Conservation (phyloP, 2,329 filamentous ascomycete genomes). For the Metarhizium guizhouense region DNA sequence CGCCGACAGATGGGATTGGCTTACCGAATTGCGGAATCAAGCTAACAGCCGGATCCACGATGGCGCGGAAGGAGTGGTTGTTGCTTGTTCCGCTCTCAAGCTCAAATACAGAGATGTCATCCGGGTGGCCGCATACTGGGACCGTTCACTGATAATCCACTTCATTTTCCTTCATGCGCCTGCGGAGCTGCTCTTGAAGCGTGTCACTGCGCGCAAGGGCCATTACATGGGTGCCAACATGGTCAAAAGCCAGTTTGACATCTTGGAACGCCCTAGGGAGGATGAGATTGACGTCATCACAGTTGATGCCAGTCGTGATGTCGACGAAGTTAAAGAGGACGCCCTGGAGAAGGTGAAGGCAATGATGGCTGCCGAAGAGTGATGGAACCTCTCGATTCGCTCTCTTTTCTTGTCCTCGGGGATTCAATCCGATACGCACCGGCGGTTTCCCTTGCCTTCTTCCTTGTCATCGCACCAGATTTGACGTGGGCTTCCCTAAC, state of each 20-base stretch:
- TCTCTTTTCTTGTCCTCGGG: neutral
- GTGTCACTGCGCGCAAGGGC: slow-evolving; percentile 65
- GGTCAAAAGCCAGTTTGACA: slow-evolving; percentile 86
- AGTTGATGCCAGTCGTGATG: slow-evolving; percentile 55
- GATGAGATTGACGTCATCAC: slow-evolving; percentile 65
- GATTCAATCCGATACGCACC: neutral
- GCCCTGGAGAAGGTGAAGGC: slow-evolving; percentile 48
- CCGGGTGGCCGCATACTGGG: slow-evolving; percentile 68
- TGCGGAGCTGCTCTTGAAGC: slow-evolving; percentile 64
- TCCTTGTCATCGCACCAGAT: neutral
- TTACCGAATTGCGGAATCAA: slow-evolving; percentile 66
- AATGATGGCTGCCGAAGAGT: slow-evolving; percentile 31
- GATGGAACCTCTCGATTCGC: neutral
- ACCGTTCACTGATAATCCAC: slow-evolving; percentile 67
- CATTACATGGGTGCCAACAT: slow-evolving; percentile 97
- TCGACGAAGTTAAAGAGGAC: slow-evolving; percentile 51
- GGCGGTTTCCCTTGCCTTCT: neutral
- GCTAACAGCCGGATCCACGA: slow-evolving; percentile 45
- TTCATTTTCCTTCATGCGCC: slow-evolving; percentile 84
- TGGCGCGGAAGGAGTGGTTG: slow-evolving; percentile 67
- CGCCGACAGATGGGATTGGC: slow-evolving; percentile 95
- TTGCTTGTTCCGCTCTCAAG: slow-evolving; percentile 94
- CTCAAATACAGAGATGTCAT: slow-evolving; percentile 94
- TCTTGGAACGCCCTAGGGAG: slow-evolving; percentile 69
- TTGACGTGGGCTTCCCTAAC: neutral